Base-by-base conservation (phyloP, 371 early-diverging fungal species). In the Mucor mucedo region DNA sequence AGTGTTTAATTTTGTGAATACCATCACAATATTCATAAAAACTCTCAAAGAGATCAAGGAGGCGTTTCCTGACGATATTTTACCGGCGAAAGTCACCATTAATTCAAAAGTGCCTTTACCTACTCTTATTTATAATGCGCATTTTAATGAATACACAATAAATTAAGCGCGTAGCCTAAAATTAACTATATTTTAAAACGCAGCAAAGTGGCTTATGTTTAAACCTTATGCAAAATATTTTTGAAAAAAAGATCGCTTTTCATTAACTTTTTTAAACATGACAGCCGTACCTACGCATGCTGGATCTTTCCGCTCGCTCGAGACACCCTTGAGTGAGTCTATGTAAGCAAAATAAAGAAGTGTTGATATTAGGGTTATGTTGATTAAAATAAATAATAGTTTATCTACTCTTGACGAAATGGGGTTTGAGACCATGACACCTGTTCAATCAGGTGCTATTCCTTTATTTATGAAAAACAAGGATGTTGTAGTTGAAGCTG, bases 401-500 rank as follows among this genome's bases (percentile, higher is more conserved):
- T 50, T 74, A 33, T 65, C 69, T 1, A 74, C 75, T 4, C 32
- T 81, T 4, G 68, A 68, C 21, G 57, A 69, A 2, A 66, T 81
- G 63, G 77, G 78, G 2, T 81, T 81, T 52, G 73, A 78, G 8
- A 62, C 71, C 58, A 79, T 75, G 82, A 87, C 77, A 58, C 76
- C 69, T 55, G 84, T 71, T 10, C 82, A 80, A 78, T 85, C 92
- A 9, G 84, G 90, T 27, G 89, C 95, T 3, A 96, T 99, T 55
- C 96, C 93, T 3, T 87, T 89, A 8, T 94, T 93, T 65, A 78
- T 93, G 83, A 88, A 87, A 62, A 91, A 95, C 74, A 94, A 97
- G 77, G 99, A 99, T 77, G 99, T 99, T 0, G 93, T 99, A 10
- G 98, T 97, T 0, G 97, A 98, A 75, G 99, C 99, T 13, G 97